A percentile compares a stretch with the other conserved stretches of the same genome.
These are phyloP conservation scores for Bruguiera gymnorhiza DNA, from an alignment of 345 rosid genomes.

Conservation along the genomic window DNA sequence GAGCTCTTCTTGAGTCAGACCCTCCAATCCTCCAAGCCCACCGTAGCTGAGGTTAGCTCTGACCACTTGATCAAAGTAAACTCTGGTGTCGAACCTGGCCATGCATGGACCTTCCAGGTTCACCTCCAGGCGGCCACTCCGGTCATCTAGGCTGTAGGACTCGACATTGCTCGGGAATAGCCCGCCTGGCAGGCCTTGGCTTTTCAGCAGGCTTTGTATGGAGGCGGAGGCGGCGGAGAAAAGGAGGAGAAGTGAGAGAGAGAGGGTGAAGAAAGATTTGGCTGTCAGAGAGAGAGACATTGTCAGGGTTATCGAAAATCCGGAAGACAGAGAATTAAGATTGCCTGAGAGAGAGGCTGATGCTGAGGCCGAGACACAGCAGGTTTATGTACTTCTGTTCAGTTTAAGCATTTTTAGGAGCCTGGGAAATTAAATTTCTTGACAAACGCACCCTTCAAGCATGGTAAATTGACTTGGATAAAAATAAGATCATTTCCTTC, in stretches of 20 bases:
- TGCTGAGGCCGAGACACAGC: no score
- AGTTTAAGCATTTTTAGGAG: no score
- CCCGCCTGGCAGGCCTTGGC: conserved; percentile 82
- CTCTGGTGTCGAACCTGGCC: conserved; percentile 69
- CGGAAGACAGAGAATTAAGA: not conserved
- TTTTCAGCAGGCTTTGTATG: conserved; percentile 53
- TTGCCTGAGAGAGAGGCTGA: not conserved
- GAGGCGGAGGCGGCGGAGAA: conserved; percentile 33
- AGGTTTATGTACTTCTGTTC: no score
- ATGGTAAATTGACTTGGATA: no score
- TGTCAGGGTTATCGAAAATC: not conserved
- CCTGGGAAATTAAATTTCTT: no score
- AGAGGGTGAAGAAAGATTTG: conserved; percentile 19
- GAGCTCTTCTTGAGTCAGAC: conserved; percentile 74
- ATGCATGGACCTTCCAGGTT: conserved; percentile 62
- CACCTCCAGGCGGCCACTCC: conserved; percentile 58
- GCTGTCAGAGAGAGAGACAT: conserved; percentile 35
- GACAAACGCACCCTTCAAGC: no score
- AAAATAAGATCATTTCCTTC: no score
- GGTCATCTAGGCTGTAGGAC: conserved; percentile 49
- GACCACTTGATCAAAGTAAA: conserved; percentile 61
- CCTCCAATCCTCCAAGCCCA: conserved; percentile 72
- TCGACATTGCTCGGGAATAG: conserved; percentile 67
- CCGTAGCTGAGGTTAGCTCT: conserved; percentile 83
- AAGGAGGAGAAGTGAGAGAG: conserved; percentile 22